These are phyloP conservation scores for Mercurialis annua DNA, from an alignment of 345 rosid species.

Conservation along the genomic window DNA sequence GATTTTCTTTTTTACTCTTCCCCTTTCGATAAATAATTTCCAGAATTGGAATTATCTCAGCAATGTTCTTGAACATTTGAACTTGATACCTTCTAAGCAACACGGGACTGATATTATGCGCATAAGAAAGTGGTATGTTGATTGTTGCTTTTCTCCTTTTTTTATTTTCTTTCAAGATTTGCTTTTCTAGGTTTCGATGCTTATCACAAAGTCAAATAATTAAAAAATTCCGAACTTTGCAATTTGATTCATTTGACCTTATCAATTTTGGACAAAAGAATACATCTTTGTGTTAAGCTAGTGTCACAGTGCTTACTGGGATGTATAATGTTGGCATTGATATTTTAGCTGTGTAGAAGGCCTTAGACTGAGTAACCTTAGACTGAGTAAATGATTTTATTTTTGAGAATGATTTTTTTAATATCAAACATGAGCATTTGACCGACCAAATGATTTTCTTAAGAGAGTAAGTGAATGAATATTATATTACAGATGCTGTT, in stretches of 20 bases:
- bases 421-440: too few species aligned
- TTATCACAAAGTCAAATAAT: neutral
- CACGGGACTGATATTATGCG: constrained; percentile 90
- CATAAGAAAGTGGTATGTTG: constrained; percentile 65
- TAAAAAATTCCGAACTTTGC: neutral
- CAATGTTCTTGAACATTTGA: constrained; percentile 61
- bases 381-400: neutral
- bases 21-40: constrained; percentile 22
- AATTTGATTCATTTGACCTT: neutral
- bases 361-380: too few species aligned
- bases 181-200: constrained; percentile 11
- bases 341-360: neutral
- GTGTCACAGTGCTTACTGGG: neutral
- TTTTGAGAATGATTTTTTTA: too few species aligned
- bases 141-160: neutral
- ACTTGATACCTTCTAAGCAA: constrained; percentile 66
- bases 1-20: neutral
- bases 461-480: too few species aligned
- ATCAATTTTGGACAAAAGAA: neutral
- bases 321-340: neutral
- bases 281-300: too few species aligned
- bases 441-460: too few species aligned
- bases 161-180: neutral
- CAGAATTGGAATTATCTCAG: constrained; percentile 80
- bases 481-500: neutral